phyloP scores from a whole-genome alignment of 225 moss, liverwort and hornwort species.

The Polytrichum formosum region DNA sequence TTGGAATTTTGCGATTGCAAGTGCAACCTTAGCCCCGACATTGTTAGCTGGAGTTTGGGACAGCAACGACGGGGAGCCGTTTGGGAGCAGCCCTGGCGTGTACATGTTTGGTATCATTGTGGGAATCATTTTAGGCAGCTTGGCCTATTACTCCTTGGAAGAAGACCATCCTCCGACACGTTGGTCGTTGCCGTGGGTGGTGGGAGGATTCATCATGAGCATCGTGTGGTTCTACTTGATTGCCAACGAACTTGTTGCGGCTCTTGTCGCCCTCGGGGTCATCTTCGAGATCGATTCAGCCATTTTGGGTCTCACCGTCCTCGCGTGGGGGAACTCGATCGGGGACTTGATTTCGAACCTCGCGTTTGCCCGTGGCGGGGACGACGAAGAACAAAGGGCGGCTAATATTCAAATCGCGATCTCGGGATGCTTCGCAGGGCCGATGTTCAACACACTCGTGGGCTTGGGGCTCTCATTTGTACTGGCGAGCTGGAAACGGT shows the following conservation, averaged over 20 bases:
- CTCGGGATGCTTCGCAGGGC: conserved; percentile 92
- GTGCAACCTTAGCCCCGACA: conserved; percentile 66
- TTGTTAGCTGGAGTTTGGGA: conserved; percentile 85
- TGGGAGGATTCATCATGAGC: conserved; percentile 91
- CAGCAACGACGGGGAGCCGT: conserved; percentile 71
- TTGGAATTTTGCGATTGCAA: conserved; percentile 64
- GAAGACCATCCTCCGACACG: conserved; percentile 58
- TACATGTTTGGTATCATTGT: conserved; percentile 45
- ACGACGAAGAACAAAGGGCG: conserved; percentile 11
- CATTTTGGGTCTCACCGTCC: conserved; percentile 83
- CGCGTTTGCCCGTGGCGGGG: conserved; percentile 57
- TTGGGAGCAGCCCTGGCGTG: conserved; percentile 59
- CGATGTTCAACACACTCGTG: conserved; percentile 90
- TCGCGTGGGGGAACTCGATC: conserved; percentile 96
- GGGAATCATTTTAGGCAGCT: conserved; percentile 49
- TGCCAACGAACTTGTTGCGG: conserved; percentile 89
- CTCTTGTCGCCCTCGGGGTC: conserved; percentile 79
- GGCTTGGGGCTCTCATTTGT: conserved; percentile 83
- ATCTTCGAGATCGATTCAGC: conserved; percentile 82
- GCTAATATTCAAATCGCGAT: conserved; percentile 76
- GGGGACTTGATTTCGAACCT: conserved; percentile 94
- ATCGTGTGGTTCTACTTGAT: conserved; percentile 98
- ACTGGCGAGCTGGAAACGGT: conserved; percentile 79
- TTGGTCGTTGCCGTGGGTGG: conserved; percentile 70
- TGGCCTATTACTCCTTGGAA: conserved; percentile 38